Evolutionary conservation across 345 rosid species (phyloP).

Genomic region (Aethionema arabicum): DNA sequence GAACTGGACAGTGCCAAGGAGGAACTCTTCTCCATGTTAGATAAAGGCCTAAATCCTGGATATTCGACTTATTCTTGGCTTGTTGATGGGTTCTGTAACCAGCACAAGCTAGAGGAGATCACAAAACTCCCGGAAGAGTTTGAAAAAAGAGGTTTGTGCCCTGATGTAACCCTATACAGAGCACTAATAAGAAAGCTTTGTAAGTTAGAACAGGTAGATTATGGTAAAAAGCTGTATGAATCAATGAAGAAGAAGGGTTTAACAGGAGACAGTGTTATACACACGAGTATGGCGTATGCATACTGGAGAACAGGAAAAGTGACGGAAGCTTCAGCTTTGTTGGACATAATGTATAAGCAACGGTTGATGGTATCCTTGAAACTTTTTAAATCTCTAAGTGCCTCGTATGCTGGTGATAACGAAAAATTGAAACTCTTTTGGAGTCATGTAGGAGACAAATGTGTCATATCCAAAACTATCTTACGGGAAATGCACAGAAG

Average conservation of each 20-base stretch:
- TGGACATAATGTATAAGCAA: conserved; percentile 73
- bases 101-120: conserved; percentile 49
- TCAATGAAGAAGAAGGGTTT: conserved; percentile 71
- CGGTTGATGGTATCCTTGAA: conserved; percentile 72
- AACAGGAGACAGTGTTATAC: conserved; percentile 68
- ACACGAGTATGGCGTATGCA: conserved; percentile 64
- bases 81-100: conserved; percentile 65
- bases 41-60: conserved; percentile 74
- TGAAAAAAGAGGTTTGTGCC: conserved; percentile 51
- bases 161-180: conserved; percentile 68
- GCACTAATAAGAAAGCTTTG: conserved; percentile 84
- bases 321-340: conserved; percentile 47
- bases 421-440: conserved; percentile 62
- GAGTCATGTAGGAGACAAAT: conserved; percentile 63
- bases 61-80: conserved; percentile 80
- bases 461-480: conserved; percentile 61
- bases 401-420: conserved; percentile 57
- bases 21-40: conserved; percentile 62
- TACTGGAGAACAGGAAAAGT: conserved; percentile 77
- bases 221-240: conserved; percentile 49
- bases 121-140: conserved; percentile 59
- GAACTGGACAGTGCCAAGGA: conserved; percentile 78
- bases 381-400: conserved; percentile 56
- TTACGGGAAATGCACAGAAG: conserved; percentile 48
- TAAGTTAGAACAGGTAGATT: conserved; percentile 60